Evolutionary conservation across 768 basidiomycete species (phyloP), one percentile per base, ranked within the genome.

Genomic region (Pleurotus salmoneostramineus): DNA sequence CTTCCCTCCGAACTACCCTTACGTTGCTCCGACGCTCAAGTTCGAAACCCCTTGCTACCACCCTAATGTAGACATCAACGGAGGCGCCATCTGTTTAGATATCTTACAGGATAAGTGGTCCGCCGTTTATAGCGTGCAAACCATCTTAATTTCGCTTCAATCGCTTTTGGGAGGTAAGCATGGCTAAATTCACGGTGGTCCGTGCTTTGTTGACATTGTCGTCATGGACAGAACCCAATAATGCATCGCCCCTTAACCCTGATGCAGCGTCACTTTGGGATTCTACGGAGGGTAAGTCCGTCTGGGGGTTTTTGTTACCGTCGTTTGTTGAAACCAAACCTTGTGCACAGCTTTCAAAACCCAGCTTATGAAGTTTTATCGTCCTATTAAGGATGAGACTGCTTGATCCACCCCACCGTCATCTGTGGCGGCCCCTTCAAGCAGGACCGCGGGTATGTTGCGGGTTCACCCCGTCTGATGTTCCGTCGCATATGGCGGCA

Each of bases 41-140:
- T 96, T 94, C 63, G 91, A 92, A 52, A 86, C 92, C 4, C 90
- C 91, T 5, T 94, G 93, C 74, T 95, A 83, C 74, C 93, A 96
- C 66, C 93, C 94, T 6, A 95, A 95, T 64, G 90, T 95, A 36
- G 92, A 94, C 69, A 81, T 94, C 49, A 76, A 72, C 11, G 79
- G 83, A 42, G 90, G 90, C 37, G 81, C 87, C 17, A 93, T 93
- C 62, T 94, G 91, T 70, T 76, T 94, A 44, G 93, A 95, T 68
- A 95, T 96, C 64, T 74, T 95, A 47, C 61, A 93, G 89, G 92
- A 94, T 71, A 91, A 94, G 67, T 95, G 93, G 94, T 92, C 91
- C 3, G 93, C 94, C 5, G 89, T 95, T 1, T 93, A 95, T 70
- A 92, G 90, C 59, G 93, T 95, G 36, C 91, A 93, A 62, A 94